Evolutionary conservation across 805 yeast species (phyloP).

Genomic region (Yarrowia phangngaensis): DNA sequence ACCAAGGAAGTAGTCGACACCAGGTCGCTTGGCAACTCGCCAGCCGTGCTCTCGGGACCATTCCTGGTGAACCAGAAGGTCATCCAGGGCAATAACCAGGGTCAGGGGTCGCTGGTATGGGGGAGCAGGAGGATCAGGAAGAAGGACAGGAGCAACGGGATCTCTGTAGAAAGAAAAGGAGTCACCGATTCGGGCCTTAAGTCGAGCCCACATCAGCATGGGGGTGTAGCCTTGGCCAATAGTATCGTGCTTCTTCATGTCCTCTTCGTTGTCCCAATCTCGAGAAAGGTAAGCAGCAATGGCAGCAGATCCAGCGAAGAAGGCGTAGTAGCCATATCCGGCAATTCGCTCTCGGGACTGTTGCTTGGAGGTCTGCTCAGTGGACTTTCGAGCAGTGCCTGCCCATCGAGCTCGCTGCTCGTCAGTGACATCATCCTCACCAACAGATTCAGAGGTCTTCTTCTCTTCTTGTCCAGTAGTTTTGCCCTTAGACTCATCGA

Average conservation of each 20-base stretch:
- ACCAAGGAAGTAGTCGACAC: conserved; percentile 92
- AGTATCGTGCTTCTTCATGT: conserved; percentile 51
- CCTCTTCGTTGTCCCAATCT: conserved; percentile 79
- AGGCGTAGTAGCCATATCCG: conserved; percentile 61
- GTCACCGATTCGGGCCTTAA: conserved; percentile 65
- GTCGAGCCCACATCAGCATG: conserved; percentile 60
- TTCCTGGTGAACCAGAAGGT: conserved; percentile 80
- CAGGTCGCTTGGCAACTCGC: conserved; percentile 99
- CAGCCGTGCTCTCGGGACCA: conserved; percentile 93
- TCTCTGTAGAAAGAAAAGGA: conserved; percentile 82
- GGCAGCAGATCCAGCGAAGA: conserved; percentile 48
- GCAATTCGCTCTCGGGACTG: conserved; percentile 76
- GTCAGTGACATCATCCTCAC: conserved; percentile 29
- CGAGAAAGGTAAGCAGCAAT: conserved; percentile 67
- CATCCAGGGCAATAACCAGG: conserved; percentile 83
- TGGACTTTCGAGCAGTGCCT: conserved; percentile 47
- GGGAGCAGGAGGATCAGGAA: conserved; percentile 90
- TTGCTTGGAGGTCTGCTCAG: conserved; percentile 40
- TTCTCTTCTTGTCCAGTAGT: conserved; percentile 21
- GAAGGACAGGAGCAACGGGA: conserved; percentile 86
- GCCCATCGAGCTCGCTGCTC: conserved; percentile 45
- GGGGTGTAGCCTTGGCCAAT: conserved; percentile 68
- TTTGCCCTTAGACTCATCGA: conserved; percentile 29
- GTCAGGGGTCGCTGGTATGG: conserved; percentile 92
- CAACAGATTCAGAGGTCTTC: conserved; percentile 22